Conservation (phyloP, 176 grass and related monocot genomes). For the Aegilops longissima region DNA sequence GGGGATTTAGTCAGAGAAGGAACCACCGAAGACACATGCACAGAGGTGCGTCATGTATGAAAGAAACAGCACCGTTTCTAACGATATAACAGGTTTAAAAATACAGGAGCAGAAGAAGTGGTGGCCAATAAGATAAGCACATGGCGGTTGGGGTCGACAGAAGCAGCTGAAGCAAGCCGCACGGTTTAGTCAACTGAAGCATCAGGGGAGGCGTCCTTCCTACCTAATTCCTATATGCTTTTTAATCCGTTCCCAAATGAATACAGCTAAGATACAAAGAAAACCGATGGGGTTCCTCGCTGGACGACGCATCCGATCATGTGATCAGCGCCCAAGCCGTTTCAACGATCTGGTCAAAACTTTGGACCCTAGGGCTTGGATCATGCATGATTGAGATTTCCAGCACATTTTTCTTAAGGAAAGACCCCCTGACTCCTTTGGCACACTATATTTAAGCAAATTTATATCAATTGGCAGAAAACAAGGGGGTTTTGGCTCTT, state of each 20-base stretch:
- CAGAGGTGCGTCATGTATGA: background rate
- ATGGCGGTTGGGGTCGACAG: conserved; percentile 46
- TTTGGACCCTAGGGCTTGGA: conserved; percentile 40
- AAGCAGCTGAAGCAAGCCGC: conserved; percentile 27
- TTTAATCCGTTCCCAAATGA: conserved; percentile 12
- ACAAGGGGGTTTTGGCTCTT: conserved; percentile 11
- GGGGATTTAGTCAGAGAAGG: background rate
- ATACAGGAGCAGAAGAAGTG: background rate
- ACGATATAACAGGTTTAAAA: conserved; percentile 14
- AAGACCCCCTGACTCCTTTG: conserved; percentile 27
- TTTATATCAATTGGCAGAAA: conserved; percentile 10
- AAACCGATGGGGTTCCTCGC: background rate
- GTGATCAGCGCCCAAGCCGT: conserved; percentile 30
- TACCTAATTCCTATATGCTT: conserved; percentile 45
- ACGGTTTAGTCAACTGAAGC: conserved; percentile 50
- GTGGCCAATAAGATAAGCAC: conserved; percentile 22
- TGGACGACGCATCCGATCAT: conserved; percentile 37
- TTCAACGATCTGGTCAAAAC: conserved; percentile 68
- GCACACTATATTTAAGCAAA: background rate
- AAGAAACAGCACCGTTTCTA: background rate
- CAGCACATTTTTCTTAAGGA: conserved; percentile 49
- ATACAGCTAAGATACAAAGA: conserved; percentile 33
- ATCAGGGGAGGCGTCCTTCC: conserved; percentile 47
- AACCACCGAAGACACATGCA: background rate
- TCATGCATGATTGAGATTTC: conserved; percentile 30